These are phyloP conservation scores for Tricholoma matsutake DNA, from an alignment of 768 basidiomycete species.

Conservation along the genomic window DNA sequence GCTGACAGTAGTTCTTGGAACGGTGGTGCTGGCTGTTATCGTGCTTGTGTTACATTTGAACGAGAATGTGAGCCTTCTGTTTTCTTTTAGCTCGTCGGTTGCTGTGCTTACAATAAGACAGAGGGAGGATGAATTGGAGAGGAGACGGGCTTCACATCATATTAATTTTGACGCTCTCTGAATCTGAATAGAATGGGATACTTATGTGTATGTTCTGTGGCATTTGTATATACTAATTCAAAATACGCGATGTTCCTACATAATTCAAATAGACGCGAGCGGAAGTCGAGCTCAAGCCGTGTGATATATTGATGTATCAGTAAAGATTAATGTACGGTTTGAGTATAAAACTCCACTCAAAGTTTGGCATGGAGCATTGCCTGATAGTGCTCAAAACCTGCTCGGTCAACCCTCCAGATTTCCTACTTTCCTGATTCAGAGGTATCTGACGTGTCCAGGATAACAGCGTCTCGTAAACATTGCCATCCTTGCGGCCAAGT, in stretches of 20 bases:
- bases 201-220: background rate
- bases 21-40: constrained; percentile 70
- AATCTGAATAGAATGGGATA: constrained; percentile 16
- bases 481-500: constrained; percentile 17
- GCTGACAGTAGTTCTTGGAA: constrained; percentile 76
- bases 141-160: constrained; percentile 85
- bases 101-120: constrained; percentile 28
- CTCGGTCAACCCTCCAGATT: constrained; percentile 15
- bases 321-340: too few species aligned
- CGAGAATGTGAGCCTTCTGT: constrained; percentile 70
- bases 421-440: too few species aligned
- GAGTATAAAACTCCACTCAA: too few species aligned
- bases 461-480: constrained; percentile 11
- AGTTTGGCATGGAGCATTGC: too few species aligned
- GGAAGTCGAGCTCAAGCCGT: too few species aligned
- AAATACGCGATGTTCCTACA: background rate
- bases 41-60: constrained; percentile 86
- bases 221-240: constrained; percentile 4
- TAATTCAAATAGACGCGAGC: too few species aligned
- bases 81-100: background rate
- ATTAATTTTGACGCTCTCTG: constrained; percentile 97
- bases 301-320: too few species aligned
- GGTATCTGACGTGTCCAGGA: too few species aligned
- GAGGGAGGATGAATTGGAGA: constrained; percentile 93
- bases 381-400: constrained; percentile 10